phyloP scores from a whole-genome alignment of 495 filamentous ascomycete genomes.

The Aspergillus funiculosus region DNA sequence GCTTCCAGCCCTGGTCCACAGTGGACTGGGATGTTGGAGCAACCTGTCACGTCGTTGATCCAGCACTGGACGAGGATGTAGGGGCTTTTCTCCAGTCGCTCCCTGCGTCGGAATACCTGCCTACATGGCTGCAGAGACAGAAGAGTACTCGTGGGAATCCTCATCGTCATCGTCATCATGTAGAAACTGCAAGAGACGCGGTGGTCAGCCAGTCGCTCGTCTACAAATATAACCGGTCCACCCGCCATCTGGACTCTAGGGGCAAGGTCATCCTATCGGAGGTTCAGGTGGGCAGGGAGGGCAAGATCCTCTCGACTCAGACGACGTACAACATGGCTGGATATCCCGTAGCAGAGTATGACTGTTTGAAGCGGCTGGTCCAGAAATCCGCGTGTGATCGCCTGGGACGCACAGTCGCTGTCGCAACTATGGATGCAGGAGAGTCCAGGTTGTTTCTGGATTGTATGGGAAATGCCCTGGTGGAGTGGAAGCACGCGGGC shows the following conservation, averaged over 20 bases:
- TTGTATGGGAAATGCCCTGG: not conserved
- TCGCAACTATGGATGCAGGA: not conserved
- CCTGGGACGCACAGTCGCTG: not conserved
- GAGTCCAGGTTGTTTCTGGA: not conserved
- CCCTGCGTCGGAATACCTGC: not conserved
- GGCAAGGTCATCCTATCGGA: constrained; percentile 14
- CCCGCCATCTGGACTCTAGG: constrained; percentile 14
- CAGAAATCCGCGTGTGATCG: not conserved
- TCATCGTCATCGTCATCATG: not conserved
- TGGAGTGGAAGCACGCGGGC: not conserved
- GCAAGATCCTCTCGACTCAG: constrained; percentile 1
- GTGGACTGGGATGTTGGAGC: constrained; percentile 17
- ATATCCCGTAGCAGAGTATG: constrained; percentile 21
- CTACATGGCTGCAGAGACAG: too few species aligned
- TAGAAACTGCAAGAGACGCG: not conserved
- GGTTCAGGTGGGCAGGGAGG: constrained; percentile 4
- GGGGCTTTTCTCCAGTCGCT: not conserved
- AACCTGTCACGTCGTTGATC: constrained; percentile 18
- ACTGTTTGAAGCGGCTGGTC: constrained; percentile 16
- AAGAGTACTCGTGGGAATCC: too few species aligned
- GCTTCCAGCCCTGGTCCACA: not conserved
- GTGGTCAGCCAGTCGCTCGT: constrained; percentile 17
- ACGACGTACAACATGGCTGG: constrained; percentile 17
- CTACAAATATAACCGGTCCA: constrained; percentile 23
- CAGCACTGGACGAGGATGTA: not conserved